Percentiles rank a stretch among this genome's conserved stretches.
phyloP scores from a whole-genome alignment of 2,329 filamentous ascomycete species.

The Stachybotrys echinatus region DNA sequence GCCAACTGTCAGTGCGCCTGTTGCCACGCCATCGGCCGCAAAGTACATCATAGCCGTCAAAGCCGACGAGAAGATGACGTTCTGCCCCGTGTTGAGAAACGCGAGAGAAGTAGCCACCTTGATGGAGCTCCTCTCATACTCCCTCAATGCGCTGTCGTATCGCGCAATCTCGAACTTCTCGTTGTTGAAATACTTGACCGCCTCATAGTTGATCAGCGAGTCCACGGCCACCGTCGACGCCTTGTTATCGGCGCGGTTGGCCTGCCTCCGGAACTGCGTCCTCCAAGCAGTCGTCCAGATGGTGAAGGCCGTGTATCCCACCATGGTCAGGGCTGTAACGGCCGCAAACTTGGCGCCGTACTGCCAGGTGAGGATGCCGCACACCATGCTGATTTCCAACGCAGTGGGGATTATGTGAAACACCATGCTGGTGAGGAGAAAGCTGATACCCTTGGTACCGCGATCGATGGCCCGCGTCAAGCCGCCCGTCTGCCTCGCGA shows the following conservation, averaged over 20 bases:
- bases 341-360: conserved; percentile 89
- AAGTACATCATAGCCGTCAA: conserved; percentile 98
- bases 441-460: conserved; percentile 97
- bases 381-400: conserved; percentile 91
- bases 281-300: conserved; percentile 96
- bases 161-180: conserved; percentile 88
- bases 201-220: conserved; percentile 97
- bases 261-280: conserved; percentile 91
- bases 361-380: conserved; percentile 92
- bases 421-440: conserved; percentile 94
- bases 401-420: conserved; percentile 95
- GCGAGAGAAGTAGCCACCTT: conserved; percentile 93
- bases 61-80: conserved; percentile 92
- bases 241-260: conserved; percentile 93
- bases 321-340: conserved; percentile 87
- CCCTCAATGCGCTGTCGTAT: conserved; percentile 80
- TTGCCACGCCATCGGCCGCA: conserved; percentile 81
- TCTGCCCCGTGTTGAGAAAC: conserved; percentile 90
- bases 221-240: conserved; percentile 94
- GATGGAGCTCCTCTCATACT: conserved; percentile 92
- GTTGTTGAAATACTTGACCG: conserved; percentile 99
- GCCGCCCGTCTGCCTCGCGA: conserved; percentile 90
- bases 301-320: conserved; percentile 91
- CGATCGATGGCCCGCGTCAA: conserved; percentile 91
- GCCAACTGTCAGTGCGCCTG: conserved; percentile 78